A percentile compares a stretch with the other conserved stretches of the same genome.
Conservation (phyloP, 2,329 filamentous ascomycete genomes). For the Venturiaceae sp. region DNA sequence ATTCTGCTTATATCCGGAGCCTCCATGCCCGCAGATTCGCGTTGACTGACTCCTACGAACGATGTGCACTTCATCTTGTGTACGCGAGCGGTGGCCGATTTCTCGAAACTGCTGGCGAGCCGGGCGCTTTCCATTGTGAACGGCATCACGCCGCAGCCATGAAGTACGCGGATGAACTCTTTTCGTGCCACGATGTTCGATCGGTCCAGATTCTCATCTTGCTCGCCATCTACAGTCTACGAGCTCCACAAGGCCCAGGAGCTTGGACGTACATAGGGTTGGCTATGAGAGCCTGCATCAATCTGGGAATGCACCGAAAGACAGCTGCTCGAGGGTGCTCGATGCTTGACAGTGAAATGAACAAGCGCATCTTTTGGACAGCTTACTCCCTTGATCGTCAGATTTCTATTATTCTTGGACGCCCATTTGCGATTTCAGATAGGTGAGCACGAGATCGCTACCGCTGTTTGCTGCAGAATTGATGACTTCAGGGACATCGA, state of each 20-base stretch:
- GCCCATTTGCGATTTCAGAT: slow-evolving; percentile 26
- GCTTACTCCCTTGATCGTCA: slow-evolving; percentile 25
- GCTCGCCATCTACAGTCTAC: slow-evolving; percentile 23
- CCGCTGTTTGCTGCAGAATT: not conserved
- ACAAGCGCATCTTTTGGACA: slow-evolving; percentile 24
- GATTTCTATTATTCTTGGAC: slow-evolving; percentile 23
- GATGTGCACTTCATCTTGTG: slow-evolving; percentile 17
- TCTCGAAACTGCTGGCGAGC: slow-evolving; percentile 20
- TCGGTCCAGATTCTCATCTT: slow-evolving; percentile 24
- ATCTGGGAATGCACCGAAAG: slow-evolving; percentile 21
- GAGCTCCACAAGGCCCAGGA: slow-evolving; percentile 24
- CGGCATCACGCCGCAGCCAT: slow-evolving; percentile 22
- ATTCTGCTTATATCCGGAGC: slow-evolving; percentile 13
- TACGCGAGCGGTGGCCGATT: slow-evolving; percentile 22
- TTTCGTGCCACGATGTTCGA: slow-evolving; percentile 22
- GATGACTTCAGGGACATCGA: slow-evolving; percentile 9
- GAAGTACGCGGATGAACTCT: slow-evolving; percentile 21
- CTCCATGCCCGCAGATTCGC: slow-evolving; percentile 14
- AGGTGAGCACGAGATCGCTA: slow-evolving; percentile 19
- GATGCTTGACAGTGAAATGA: slow-evolving; percentile 16
- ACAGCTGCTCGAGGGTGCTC: slow-evolving; percentile 11
- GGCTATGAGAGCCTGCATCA: slow-evolving; percentile 21
- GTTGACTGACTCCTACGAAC: slow-evolving; percentile 11
- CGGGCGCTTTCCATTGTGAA: slow-evolving; percentile 18
- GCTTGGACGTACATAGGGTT: slow-evolving; percentile 25